Evolutionary conservation across 164 flowering plant genomes (phyloP).

Genomic region (Annona cherimola): DNA sequence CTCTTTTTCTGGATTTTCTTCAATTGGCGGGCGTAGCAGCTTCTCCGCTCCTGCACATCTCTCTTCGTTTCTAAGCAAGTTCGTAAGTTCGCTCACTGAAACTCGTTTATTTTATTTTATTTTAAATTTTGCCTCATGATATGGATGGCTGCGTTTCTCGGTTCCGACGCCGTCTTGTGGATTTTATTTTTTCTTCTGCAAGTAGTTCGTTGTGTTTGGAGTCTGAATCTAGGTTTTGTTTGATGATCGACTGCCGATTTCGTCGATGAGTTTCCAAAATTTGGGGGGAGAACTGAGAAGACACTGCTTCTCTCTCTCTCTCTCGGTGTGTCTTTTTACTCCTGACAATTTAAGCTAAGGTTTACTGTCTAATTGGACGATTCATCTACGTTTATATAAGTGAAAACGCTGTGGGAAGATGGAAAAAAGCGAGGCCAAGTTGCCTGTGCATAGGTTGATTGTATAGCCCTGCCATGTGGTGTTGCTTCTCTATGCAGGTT

Average conservation of each 20-base stretch:
- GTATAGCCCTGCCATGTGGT: not conserved
- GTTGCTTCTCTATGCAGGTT: not conserved
- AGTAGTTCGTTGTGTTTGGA: not conserved
- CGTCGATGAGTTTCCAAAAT: not conserved
- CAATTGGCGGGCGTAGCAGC: not conserved
- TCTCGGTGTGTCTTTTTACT: not conserved
- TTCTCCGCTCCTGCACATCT: not conserved
- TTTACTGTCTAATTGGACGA: not conserved
- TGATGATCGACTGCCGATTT: not conserved
- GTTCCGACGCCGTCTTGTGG: not conserved
- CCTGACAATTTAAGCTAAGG: not conserved
- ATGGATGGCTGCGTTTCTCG: not conserved
- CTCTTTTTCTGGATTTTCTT: not conserved
- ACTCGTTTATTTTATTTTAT: not conserved
- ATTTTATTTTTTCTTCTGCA: too few species aligned
- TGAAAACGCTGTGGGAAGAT: not conserved
- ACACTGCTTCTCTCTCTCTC: not conserved
- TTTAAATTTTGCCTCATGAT: too few species aligned
- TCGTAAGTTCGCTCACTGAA: not conserved
- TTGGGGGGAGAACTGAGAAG: too few species aligned
- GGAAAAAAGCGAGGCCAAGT: not conserved
- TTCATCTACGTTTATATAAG: not conserved
- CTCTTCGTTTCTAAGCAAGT: not conserved
- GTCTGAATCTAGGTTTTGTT: not conserved
- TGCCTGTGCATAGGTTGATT: not conserved